Conservation (phyloP, 257 asterid species). For the Scutellaria galericulata region DNA sequence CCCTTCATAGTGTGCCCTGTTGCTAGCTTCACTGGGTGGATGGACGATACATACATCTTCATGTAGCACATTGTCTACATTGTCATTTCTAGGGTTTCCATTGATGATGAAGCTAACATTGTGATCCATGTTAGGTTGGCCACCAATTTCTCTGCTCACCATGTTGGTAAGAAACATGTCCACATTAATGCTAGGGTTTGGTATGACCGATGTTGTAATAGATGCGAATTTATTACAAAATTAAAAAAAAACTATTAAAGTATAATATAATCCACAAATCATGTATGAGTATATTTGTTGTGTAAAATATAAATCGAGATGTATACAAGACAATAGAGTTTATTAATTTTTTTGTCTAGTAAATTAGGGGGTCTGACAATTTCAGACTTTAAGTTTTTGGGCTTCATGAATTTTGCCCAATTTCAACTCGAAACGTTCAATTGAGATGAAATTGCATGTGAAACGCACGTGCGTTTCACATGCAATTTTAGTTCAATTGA, state of each 20-base stretch:
- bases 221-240: constrained; percentile 13
- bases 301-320: background rate
- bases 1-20: background rate
- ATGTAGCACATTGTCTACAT: background rate
- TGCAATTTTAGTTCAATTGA: too few relatives aligned
- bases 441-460: too few relatives aligned
- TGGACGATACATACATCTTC: constrained; percentile 14
- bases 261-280: background rate
- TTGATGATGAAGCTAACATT: background rate
- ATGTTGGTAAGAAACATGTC: constrained; percentile 19
- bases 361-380: too few relatives aligned
- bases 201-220: background rate
- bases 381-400: too few relatives aligned
- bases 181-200: constrained; percentile 8
- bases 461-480: too few relatives aligned
- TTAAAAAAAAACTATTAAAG: background rate
- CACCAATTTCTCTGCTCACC: constrained; percentile 28
- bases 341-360: too few relatives aligned
- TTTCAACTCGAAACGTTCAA: too few relatives aligned
- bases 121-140: constrained; percentile 11
- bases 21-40: constrained; percentile 10
- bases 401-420: too few relatives aligned
- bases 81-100: background rate
- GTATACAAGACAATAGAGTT: too few relatives aligned
- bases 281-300: background rate